phyloP scores from a whole-genome alignment of 148 eudicot species.

The Cornus florida region DNA sequence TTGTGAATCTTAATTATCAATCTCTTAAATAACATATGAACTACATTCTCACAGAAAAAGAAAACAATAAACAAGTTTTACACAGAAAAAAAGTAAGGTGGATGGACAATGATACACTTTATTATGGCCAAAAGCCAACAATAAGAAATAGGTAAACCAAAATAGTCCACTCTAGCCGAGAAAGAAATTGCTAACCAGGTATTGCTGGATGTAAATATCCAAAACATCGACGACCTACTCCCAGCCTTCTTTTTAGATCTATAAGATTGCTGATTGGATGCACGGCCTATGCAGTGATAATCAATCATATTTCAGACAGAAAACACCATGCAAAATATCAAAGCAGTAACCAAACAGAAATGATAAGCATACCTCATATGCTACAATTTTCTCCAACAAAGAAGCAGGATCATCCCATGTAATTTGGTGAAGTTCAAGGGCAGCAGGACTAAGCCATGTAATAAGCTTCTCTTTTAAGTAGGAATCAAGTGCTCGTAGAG shows the following conservation, averaged over 20 bases:
- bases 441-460: constrained; percentile 97
- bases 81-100: neutral
- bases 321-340: constrained; percentile 7
- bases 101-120: neutral
- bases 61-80: neutral
- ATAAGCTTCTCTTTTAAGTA: constrained; percentile 86
- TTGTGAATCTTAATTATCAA: neutral
- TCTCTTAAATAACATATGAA: neutral
- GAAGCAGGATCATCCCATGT: constrained; percentile 99
- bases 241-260: constrained; percentile 95
- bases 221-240: constrained; percentile 91
- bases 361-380: constrained; percentile 65
- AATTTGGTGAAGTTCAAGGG: constrained; percentile 81
- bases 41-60: neutral
- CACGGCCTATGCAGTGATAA: constrained; percentile 71
- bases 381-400: constrained; percentile 89
- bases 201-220: constrained; percentile 95
- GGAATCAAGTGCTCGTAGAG: constrained; percentile 87
- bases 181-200: constrained; percentile 64
- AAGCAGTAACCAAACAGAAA: constrained; percentile 13
- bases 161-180: neutral
- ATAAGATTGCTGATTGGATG: constrained; percentile 93
- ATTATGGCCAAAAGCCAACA: neutral
- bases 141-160: neutral
- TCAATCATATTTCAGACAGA: constrained; percentile 19